A percentile compares a stretch with the other conserved stretches of the same genome.
These are phyloP conservation scores for Moesziomyces parantarcticus DNA, from an alignment of 1,284 basidiomycete genomes.

Conservation along the genomic window DNA sequence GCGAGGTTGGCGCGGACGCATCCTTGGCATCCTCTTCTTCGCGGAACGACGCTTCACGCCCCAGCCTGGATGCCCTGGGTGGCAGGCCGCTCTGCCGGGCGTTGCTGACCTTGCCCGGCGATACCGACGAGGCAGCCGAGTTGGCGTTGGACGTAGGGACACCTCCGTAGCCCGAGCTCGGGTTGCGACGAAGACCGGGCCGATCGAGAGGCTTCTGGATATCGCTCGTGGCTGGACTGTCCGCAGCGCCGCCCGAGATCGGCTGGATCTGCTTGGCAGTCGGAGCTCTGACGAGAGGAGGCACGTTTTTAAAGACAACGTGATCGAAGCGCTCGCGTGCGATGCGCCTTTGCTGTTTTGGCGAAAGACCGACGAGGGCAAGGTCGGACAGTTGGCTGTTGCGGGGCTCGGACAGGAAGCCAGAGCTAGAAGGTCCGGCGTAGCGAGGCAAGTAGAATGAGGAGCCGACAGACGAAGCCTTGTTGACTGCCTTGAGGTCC, in stretches of 20 bases:
- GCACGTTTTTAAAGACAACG: slow-evolving; percentile 53
- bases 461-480: slow-evolving; percentile 45
- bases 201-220: slow-evolving; percentile 26
- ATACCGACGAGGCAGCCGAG: slow-evolving; percentile 38
- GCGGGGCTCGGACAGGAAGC: slow-evolving; percentile 34
- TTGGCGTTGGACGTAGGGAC: slow-evolving; percentile 19
- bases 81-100: slow-evolving; percentile 3
- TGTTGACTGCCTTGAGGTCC: slow-evolving; percentile 46
- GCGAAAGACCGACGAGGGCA: slow-evolving; percentile 33
- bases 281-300: slow-evolving; percentile 24
- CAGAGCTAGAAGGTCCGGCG: slow-evolving; percentile 34
- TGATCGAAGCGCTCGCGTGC: slow-evolving; percentile 61
- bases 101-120: slow-evolving; percentile 25
- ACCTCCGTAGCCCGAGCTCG: slow-evolving; percentile 38
- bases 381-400: slow-evolving; percentile 42
- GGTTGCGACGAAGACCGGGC: slow-evolving; percentile 37
- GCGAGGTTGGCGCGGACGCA: slow-evolving; percentile 12
- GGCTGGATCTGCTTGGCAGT: slow-evolving; percentile 3
- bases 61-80: slow-evolving; percentile 22
- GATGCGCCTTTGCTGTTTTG: slow-evolving; percentile 43
- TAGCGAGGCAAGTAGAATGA: slow-evolving; percentile 48
- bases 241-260: slow-evolving; percentile 2
- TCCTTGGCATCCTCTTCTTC: slow-evolving; percentile 18
- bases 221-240: slow-evolving; percentile 35
- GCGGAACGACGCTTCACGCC: slow-evolving; percentile 27